Percentiles rank a stretch among this genome's conserved stretches.
Conservation (phyloP, 257 asterid genomes). For the Ilex aquifolium region DNA sequence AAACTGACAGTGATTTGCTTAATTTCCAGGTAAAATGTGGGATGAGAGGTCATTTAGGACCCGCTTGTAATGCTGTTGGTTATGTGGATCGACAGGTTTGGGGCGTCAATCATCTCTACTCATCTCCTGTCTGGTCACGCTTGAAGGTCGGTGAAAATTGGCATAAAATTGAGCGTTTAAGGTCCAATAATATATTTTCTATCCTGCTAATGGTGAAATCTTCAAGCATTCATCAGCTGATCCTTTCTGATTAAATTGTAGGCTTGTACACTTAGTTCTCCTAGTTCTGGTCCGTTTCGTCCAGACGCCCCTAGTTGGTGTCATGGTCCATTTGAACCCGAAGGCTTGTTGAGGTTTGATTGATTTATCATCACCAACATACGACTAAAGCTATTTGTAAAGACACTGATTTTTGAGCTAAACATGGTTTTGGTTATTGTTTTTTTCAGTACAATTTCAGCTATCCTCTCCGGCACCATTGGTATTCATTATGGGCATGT, state of each 20-base stretch:
- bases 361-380: neutral
- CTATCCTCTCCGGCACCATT: slow-evolving; percentile 71
- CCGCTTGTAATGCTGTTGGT: slow-evolving; percentile 93
- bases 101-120: slow-evolving; percentile 83
- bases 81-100: slow-evolving; percentile 79
- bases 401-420: slow-evolving; percentile 1
- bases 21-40: slow-evolving; percentile 78
- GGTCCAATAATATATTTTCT: neutral
- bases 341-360: slow-evolving; percentile 65
- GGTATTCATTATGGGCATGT: slow-evolving; percentile 92
- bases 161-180: neutral
- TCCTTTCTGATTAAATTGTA: slow-evolving; percentile 12
- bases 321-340: slow-evolving; percentile 79
- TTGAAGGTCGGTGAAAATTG: slow-evolving; percentile 25
- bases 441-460: slow-evolving; percentile 60
- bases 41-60: slow-evolving; percentile 89
- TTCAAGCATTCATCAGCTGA: neutral
- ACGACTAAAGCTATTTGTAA: neutral
- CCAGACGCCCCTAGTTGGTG: slow-evolving; percentile 82
- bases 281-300: slow-evolving; percentile 54
- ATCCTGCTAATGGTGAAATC: neutral
- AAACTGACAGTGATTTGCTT: neutral
- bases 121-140: slow-evolving; percentile 69
- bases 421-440: neutral
- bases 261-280: slow-evolving; percentile 81